These are phyloP conservation scores for Carnegiea gigantea DNA, from an alignment of 179 eudicot species.

Conservation along the genomic window DNA sequence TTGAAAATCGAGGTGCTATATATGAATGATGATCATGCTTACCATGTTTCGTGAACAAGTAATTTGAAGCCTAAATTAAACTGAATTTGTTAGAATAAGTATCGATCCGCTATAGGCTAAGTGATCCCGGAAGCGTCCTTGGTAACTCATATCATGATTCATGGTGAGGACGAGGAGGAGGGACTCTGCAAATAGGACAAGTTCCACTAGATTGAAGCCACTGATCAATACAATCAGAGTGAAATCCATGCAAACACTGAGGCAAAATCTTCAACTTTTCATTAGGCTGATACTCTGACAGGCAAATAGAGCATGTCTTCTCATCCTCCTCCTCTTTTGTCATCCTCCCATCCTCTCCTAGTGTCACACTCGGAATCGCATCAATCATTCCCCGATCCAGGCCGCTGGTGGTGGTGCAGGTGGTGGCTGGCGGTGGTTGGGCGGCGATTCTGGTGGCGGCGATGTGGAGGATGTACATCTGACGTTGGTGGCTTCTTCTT, in stretches of 20 bases:
- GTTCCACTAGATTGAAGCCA: conserved; percentile 33
- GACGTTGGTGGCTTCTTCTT: conserved; percentile 8
- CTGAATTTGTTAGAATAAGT: no score
- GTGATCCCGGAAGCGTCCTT: no score
- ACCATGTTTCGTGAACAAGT: no score
- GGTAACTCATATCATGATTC: neutral
- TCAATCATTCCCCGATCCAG: conserved; percentile 29
- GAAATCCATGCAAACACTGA: conserved; percentile 31
- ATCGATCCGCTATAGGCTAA: no score
- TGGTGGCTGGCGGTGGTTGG: neutral
- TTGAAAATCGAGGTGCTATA: no score
- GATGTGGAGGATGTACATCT: conserved; percentile 5
- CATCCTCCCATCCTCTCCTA: conserved; percentile 31
- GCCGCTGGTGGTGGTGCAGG: conserved; percentile 6
- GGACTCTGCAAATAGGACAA: conserved; percentile 36
- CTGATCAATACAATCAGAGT: conserved; percentile 31
- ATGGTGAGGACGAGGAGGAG: neutral
- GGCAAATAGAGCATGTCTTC: conserved; percentile 24
- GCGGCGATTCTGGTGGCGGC: neutral
- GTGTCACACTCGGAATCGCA: conserved; percentile 23
- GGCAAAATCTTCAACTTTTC: conserved; percentile 31
- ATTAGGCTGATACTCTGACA: conserved; percentile 25
- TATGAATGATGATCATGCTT: no score
- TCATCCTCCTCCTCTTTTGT: conserved; percentile 27
- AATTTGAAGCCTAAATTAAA: no score